Base-by-base conservation (phyloP, 352 stramenopile species). In the Phytophthora colocasiae region DNA sequence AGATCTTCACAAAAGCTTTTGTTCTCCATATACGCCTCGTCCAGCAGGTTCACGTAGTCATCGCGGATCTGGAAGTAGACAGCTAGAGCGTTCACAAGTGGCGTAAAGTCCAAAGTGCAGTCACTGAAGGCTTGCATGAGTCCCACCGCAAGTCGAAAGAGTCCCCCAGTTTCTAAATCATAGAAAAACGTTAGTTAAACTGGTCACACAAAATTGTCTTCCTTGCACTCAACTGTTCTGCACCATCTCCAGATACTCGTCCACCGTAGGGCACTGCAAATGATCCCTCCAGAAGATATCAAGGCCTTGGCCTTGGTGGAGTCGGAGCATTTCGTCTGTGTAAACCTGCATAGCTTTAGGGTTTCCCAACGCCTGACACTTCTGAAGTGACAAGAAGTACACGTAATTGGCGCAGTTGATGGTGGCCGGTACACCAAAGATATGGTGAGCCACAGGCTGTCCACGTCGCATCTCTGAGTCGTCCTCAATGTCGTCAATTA, bases 321-420 rank as follows among this genome's bases (percentile, higher is more conserved):
- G 83, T 58, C 96, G 92, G 34, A 99, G 84, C 77, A 99, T 93
- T 83, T 99, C 97, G 6, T 83, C 63, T 6, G 98, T 97, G 77
- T 98, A 99, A 27, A 98, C 87, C 40, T 95, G 69, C 73, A 97
- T 87, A 40, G 90, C 90, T 31, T 74, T 61, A 6, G 88, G 71
- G 71, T 95, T 98, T 6, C 85, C 65, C 8, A 99, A 74, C 11
- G 77, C 72, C 34, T 98, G 88, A 64, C 90, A 98, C 50, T 87
- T 82, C 71, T 99, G 92, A 58, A 99, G 76, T 19, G 97, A 97
- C 59, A 98, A 63, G 71, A 99, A 99, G 66, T 99, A 99, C 8
- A 98, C 95, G 75, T 99, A 99, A 71, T 99, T 99, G 52, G 96
- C 96, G 59, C 87, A 97, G 78, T 99, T 99, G 72, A 99, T 98